Evolutionary conservation across 805 yeast species (phyloP).

Genomic region (Priceomyces medius): DNA sequence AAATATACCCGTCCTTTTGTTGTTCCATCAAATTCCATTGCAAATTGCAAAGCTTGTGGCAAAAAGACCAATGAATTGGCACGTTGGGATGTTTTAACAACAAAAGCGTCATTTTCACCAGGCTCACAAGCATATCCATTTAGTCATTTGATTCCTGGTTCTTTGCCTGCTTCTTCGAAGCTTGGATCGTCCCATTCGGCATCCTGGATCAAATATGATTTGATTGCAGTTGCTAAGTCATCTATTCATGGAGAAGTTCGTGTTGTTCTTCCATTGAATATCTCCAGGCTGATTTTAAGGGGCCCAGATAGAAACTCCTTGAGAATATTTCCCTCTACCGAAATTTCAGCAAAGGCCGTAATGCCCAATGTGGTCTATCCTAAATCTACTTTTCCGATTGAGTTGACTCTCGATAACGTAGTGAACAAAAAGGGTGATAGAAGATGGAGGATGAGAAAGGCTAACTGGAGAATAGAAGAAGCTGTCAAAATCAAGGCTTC

Average conservation of each 20-base stretch:
- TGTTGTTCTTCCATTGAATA: slow-evolving; percentile 62
- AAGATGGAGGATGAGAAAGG: slow-evolving; percentile 90
- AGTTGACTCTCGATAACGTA: slow-evolving; percentile 75
- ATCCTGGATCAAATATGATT: slow-evolving; percentile 65
- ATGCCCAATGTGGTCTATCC: slow-evolving; percentile 90
- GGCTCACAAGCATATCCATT: slow-evolving; percentile 90
- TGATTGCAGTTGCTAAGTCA: slow-evolving; percentile 57
- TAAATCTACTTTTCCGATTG: slow-evolving; percentile 79
- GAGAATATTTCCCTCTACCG: slow-evolving; percentile 94
- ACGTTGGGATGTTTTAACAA: slow-evolving; percentile 79
- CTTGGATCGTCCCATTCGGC: slow-evolving; percentile 52
- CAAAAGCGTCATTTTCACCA: slow-evolving; percentile 53
- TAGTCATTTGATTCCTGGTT: slow-evolving; percentile 84
- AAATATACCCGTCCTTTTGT: slow-evolving; percentile 65
- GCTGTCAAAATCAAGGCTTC: slow-evolving; percentile 58
- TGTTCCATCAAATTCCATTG: slow-evolving; percentile 48
- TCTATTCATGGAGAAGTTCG: not conserved
- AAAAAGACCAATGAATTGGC: slow-evolving; percentile 62
- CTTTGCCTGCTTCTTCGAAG: slow-evolving; percentile 76
- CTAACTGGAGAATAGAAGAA: slow-evolving; percentile 89
- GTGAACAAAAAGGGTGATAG: slow-evolving; percentile 48
- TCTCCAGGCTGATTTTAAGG: slow-evolving; percentile 73
- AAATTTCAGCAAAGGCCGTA: slow-evolving; percentile 80
- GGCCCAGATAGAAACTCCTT: slow-evolving; percentile 85
- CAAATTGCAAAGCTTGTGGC: slow-evolving; percentile 59